Evolutionary conservation across 108 stramenopile genomes (phyloP).

Genomic region (Cylindrotheca fusiformis): DNA sequence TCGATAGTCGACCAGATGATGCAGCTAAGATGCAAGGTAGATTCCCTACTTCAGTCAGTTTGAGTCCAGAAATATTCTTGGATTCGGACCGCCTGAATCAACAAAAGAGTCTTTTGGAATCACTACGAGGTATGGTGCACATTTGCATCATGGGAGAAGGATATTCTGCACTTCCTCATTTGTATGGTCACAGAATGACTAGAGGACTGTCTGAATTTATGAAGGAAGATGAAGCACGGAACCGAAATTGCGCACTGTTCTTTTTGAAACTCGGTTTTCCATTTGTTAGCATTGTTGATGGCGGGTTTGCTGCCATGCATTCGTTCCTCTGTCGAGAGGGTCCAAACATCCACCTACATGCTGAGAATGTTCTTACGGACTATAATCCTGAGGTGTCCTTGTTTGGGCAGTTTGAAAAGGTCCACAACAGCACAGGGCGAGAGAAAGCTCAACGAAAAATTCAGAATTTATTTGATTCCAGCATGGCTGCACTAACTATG

Average conservation of each 20-base stretch:
- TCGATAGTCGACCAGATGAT: slow-evolving; percentile 72
- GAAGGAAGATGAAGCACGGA: slow-evolving; percentile 69
- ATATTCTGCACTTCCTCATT: slow-evolving; percentile 62
- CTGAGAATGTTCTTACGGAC: slow-evolving; percentile 57
- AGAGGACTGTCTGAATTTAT: slow-evolving; percentile 43
- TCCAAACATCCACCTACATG: slow-evolving; percentile 32
- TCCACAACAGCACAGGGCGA: slow-evolving; percentile 53
- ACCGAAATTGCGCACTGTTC: slow-evolving; percentile 76
- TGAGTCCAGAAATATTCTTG: slow-evolving; percentile 63
- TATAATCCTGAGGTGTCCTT: slow-evolving; percentile 69
- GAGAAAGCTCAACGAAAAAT: slow-evolving; percentile 68
- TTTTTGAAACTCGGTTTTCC: slow-evolving; percentile 90
- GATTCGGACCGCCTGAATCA: slow-evolving; percentile 62
- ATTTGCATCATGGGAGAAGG: slow-evolving; percentile 82
- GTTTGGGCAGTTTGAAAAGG: slow-evolving; percentile 73
- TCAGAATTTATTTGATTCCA: slow-evolving; percentile 73
- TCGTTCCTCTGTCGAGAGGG: slow-evolving; percentile 74
- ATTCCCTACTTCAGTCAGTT: slow-evolving; percentile 67
- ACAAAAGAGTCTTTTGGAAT: slow-evolving; percentile 76
- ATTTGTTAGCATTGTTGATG: slow-evolving; percentile 89
- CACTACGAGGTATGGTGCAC: slow-evolving; percentile 73
- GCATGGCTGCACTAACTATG: slow-evolving; percentile 66
- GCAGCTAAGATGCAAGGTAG: slow-evolving; percentile 67
- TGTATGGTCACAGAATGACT: slow-evolving; percentile 70
- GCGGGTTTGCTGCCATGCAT: slow-evolving; percentile 86